phyloP scores from a whole-genome alignment of 345 rosid species.

The Bruguiera gymnorhiza region DNA sequence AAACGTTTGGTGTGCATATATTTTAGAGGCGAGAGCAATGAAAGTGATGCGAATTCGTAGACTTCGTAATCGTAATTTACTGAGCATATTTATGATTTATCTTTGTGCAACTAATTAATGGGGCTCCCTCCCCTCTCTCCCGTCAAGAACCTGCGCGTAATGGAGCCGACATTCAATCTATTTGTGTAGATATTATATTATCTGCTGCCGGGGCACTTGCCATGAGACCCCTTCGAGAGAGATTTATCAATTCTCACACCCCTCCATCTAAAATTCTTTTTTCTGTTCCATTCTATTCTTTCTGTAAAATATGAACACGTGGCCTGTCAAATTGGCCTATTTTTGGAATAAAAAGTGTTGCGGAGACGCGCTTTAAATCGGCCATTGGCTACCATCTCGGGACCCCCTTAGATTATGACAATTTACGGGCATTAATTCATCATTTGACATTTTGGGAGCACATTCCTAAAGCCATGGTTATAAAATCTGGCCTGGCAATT shows the following conservation, averaged over 20 bases:
- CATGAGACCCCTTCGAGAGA: background rate
- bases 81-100: too few species aligned
- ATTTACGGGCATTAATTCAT: background rate
- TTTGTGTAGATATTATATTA: conserved; percentile 14
- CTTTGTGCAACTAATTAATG: too few species aligned
- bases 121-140: too few species aligned
- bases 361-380: background rate
- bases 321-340: background rate
- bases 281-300: conserved; percentile 32
- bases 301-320: conserved; percentile 8
- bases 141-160: too few species aligned
- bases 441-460: conserved; percentile 14
- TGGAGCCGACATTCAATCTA: too few species aligned
- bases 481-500: too few species aligned
- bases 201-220: conserved; percentile 13
- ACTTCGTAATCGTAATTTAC: too few species aligned
- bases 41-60: too few species aligned
- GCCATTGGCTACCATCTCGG: background rate
- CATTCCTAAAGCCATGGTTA: background rate
- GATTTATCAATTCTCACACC: conserved; percentile 6
- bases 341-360: conserved; percentile 10
- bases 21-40: background rate
- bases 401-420: background rate
- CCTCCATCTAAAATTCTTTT: conserved; percentile 22
- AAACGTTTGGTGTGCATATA: background rate